phyloP scores from a whole-genome alignment of 2,329 filamentous ascomycete genomes.

The Aspergillus fijiensis region DNA sequence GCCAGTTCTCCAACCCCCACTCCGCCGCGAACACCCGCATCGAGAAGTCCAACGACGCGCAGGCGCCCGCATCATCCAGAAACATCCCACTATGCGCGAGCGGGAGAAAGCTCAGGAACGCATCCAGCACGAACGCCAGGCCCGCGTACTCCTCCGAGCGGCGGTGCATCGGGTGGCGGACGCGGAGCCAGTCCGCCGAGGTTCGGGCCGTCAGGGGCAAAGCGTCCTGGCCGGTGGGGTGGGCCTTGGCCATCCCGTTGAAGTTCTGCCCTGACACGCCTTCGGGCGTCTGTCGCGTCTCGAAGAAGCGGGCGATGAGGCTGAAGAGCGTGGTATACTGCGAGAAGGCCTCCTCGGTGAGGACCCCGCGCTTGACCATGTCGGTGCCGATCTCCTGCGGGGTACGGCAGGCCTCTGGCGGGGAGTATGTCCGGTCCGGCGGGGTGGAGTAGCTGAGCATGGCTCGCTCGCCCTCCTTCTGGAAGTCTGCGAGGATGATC shows the following conservation, averaged over 20 bases:
- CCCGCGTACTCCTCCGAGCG: conserved; percentile 2
- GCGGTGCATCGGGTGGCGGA: not conserved
- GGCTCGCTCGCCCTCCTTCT: conserved; percentile 1
- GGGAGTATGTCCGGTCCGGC: not conserved
- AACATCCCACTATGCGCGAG: conserved; percentile 22
- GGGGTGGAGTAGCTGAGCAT: not conserved
- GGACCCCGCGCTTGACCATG: not conserved
- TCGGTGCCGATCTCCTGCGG: not conserved
- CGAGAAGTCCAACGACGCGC: conserved; percentile 53
- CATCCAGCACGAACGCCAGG: conserved; percentile 7
- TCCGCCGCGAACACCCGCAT: conserved; percentile 45
- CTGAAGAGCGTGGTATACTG: not conserved
- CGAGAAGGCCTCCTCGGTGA: not conserved
- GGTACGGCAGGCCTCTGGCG: not conserved
- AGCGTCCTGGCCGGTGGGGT: not conserved
- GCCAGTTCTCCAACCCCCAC: conserved; percentile 45
- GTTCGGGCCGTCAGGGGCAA: conserved; percentile 1
- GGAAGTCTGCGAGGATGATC: not conserved
- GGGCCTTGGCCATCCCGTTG: conserved; percentile 2
- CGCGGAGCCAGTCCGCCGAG: conserved; percentile 10
- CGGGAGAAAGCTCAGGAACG: conserved; percentile 23
- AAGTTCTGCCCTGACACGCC: conserved; percentile 9
- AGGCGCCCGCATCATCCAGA: conserved; percentile 42
- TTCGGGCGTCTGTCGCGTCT: conserved; percentile 2
- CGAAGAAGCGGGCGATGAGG: conserved; percentile 3